Conservation (phyloP, 305 asterid species). For the Fraxinus xanthoxyloides region DNA sequence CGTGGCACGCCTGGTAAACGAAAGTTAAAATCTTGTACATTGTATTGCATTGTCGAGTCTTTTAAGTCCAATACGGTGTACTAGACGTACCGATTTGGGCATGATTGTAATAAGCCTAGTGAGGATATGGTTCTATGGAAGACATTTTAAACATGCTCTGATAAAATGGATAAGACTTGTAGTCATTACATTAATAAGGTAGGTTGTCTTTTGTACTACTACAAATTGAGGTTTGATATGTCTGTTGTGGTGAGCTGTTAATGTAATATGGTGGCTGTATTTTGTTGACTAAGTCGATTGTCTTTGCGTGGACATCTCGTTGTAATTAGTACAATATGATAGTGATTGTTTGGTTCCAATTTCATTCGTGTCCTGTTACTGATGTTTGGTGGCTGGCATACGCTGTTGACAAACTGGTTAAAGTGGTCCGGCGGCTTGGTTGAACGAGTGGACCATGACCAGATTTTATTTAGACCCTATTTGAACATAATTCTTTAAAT, state of each 20-base stretch:
- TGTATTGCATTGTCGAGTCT: not conserved
- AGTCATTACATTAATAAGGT: slow-evolving; percentile 33
- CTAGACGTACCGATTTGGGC: not conserved
- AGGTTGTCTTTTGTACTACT: not conserved
- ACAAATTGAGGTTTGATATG: slow-evolving; percentile 12
- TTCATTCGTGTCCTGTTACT: slow-evolving; percentile 20
- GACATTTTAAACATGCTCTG: slow-evolving; percentile 19
- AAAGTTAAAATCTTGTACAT: not conserved
- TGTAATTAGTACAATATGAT: slow-evolving; percentile 2
- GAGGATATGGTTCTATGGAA: slow-evolving; percentile 17
- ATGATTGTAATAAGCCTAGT: slow-evolving; percentile 27
- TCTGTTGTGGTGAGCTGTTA: slow-evolving; percentile 16
- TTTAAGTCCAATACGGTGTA: not conserved
- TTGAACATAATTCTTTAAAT: too few relatives aligned
- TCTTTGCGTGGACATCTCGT: slow-evolving; percentile 3
- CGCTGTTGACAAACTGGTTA: not conserved
- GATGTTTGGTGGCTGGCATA: slow-evolving; percentile 17
- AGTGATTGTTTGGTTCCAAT: slow-evolving; percentile 2
- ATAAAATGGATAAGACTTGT: slow-evolving; percentile 26
- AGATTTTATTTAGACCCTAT: too few relatives aligned
- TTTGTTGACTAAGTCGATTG: slow-evolving; percentile 30
- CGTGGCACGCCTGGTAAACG: not conserved
- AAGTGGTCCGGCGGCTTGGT: not conserved
- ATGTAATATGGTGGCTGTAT: slow-evolving; percentile 28
- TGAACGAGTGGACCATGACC: too few relatives aligned